phyloP scores from a whole-genome alignment of 2,329 filamentous ascomycete species.

The Gliomastix tumulicola region DNA sequence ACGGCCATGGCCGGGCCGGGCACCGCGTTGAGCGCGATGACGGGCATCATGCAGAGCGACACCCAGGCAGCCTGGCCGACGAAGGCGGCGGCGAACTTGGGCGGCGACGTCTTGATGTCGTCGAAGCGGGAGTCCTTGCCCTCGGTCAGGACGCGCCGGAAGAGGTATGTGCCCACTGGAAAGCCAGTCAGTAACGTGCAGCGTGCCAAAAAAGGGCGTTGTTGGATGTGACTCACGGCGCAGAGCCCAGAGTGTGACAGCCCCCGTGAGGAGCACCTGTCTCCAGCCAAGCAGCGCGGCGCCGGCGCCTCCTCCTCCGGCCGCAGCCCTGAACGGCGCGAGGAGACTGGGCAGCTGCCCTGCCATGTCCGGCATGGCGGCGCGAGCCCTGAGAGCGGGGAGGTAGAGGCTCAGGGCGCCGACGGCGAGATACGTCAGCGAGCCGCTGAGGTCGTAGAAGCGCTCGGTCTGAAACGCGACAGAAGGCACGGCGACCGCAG shows the following conservation, averaged over 20 bases:
- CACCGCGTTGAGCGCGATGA: slow-evolving; percentile 56
- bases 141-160: slow-evolving; percentile 49
- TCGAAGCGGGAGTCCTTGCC: slow-evolving; percentile 50
- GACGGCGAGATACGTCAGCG: slow-evolving; percentile 59
- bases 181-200: too few species aligned
- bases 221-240: slow-evolving; percentile 46
- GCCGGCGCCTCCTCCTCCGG: slow-evolving; percentile 28
- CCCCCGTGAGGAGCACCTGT: slow-evolving; percentile 30
- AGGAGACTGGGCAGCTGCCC: slow-evolving; percentile 38
- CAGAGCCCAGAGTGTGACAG: slow-evolving; percentile 49
- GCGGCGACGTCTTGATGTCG: slow-evolving; percentile 24
- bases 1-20: slow-evolving; percentile 45
- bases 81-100: slow-evolving; percentile 27
- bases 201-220: too few species aligned
- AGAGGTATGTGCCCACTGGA: slow-evolving; percentile 58
- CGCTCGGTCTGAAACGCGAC: slow-evolving; percentile 53
- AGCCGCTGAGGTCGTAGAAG: slow-evolving; percentile 63
- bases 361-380: slow-evolving; percentile 32
- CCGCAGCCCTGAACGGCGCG: slow-evolving; percentile 33
- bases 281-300: slow-evolving; percentile 55
- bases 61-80: slow-evolving; percentile 61
- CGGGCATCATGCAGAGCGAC: slow-evolving; percentile 57
- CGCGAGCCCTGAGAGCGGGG: slow-evolving; percentile 48
- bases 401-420: slow-evolving; percentile 55
- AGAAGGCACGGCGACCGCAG: slow-evolving; percentile 54